Evolutionary conservation across 2,329 filamentous ascomycete species (phyloP).

Genomic region (Cladosporium sphaerospermum): DNA sequence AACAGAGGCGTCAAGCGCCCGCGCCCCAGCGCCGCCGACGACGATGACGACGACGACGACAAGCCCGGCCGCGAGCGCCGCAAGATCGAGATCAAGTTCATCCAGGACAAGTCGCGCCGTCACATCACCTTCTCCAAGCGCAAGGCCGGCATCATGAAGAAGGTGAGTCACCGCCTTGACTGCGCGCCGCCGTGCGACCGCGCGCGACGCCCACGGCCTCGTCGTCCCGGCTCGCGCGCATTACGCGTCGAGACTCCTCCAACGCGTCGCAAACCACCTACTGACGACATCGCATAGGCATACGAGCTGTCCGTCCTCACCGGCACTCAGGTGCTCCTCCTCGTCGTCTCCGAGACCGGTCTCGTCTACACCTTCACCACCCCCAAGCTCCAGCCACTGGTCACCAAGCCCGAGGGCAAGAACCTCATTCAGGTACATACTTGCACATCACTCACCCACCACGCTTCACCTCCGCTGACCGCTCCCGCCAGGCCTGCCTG

Average conservation of each 20-base stretch:
- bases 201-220: not conserved
- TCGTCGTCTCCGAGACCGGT: constrained; percentile 95
- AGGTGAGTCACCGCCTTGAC: constrained; percentile 53
- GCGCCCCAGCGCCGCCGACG: constrained; percentile 63
- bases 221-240: not conserved
- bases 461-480: constrained; percentile 13
- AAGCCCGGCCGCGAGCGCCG: constrained; percentile 95
- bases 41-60: constrained; percentile 94
- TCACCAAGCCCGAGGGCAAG: constrained; percentile 98
- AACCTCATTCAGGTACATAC: constrained; percentile 84
- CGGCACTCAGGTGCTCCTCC: constrained; percentile 90
- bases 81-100: constrained; percentile 99
- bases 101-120: constrained; percentile 97
- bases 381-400: constrained; percentile 93
- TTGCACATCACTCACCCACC: constrained; percentile 9
- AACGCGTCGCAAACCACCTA: constrained; percentile 1
- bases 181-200: constrained; percentile 9
- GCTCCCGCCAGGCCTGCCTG: constrained; percentile 68
- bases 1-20: constrained; percentile 83
- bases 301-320: constrained; percentile 97
- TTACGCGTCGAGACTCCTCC: not conserved
- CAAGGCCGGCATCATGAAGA: constrained; percentile 99
- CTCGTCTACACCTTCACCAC: constrained; percentile 98
- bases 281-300: constrained; percentile 52
- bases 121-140: constrained; percentile 99